Evolutionary conservation across 2,329 filamentous ascomycete genomes (phyloP).

Genomic region (Epichloe scottii): DNA sequence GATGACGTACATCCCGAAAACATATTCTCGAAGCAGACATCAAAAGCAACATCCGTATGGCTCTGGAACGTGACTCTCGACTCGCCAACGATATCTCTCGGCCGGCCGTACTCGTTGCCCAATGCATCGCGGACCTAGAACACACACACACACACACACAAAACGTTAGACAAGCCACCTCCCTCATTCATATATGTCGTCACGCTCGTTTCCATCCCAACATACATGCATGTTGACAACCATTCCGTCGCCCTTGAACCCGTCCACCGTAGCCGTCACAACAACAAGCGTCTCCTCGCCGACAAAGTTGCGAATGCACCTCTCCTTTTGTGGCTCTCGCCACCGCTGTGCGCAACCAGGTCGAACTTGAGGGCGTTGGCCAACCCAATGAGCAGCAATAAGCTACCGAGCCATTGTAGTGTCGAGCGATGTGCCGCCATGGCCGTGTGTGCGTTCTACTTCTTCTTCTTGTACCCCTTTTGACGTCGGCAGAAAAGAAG

Average conservation of each 20-base stretch:
- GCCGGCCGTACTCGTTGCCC: constrained; percentile 88
- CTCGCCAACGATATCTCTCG: constrained; percentile 85
- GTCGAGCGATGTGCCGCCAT: constrained; percentile 40
- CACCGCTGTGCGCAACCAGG: constrained; percentile 51
- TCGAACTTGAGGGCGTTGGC: constrained; percentile 83
- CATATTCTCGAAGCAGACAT: constrained; percentile 91
- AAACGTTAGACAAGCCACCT: not conserved
- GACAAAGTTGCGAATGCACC: constrained; percentile 96
- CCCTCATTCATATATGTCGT: not conserved
- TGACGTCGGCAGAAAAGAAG: constrained; percentile 3
- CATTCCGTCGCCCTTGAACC: constrained; percentile 85
- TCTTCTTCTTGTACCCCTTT: not conserved
- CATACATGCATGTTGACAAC: constrained; percentile 82
- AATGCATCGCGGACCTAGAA: constrained; percentile 82
- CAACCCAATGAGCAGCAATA: constrained; percentile 41
- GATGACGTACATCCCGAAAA: constrained; percentile 50
- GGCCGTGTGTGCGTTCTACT: constrained; percentile 1
- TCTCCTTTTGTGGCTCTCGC: constrained; percentile 48
- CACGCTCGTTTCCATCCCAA: constrained; percentile 10
- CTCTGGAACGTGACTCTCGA: constrained; percentile 89
- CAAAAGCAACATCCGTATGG: constrained; percentile 81
- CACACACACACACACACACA: not conserved
- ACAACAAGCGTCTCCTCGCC: constrained; percentile 85
- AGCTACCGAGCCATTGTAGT: constrained; percentile 45
- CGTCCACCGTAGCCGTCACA: constrained; percentile 79